Base-by-base conservation (phyloP, 2,329 filamentous ascomycete genomes). In the Zymoseptoria pseudotritici region DNA sequence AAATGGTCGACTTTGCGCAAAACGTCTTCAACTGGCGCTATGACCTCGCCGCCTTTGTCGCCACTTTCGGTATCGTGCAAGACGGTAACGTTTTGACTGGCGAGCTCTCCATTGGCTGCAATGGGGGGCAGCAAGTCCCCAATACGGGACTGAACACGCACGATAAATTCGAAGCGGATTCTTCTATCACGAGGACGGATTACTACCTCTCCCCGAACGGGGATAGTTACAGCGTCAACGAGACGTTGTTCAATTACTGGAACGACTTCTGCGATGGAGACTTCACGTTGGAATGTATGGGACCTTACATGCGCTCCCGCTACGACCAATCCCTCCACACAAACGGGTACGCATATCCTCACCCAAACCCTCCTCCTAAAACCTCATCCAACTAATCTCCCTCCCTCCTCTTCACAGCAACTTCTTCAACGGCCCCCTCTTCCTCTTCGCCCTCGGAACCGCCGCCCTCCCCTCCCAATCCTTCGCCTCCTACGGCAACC, bases 1-100 rank as follows among this genome's bases (percentile, higher is more conserved):
- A 77, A 65, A 68, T 76, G n/a, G 73, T 77, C 29, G 73, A 75
- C 58, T 73, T 73, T 20, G 70, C 74, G 29, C 74, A 77, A 58
- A 77, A 77, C 56, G 60, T 77, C 17, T 77, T 75, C 67, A 76
- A 77, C 49, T 69, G 76, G 22, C 70, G 67, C 50, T 75, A 71
- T 53, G 74, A 75, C 60, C 68, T 76, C 19, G 70, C 74, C 7
- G 64, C 68, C 17, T 66, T 74, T 22, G 68, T 77, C n/a, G 73
- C 75, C 7, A 69, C 70, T 8, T 66, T 74, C 2, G 73, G 72
- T 54, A 67, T 77, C 6, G 63, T 65, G 11, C 67, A 72, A 17
- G 73, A 74, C 53, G 75, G 75, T 21, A 74, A 77, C 54, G 50
- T 70, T 3, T 56, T 73, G 20, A 76, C 74, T 17, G 65, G 67